Percentiles rank a stretch among this genome's conserved stretches.
Conservation (phyloP, 2,329 filamentous ascomycete species). For the Pyrenochaeta sp. region DNA sequence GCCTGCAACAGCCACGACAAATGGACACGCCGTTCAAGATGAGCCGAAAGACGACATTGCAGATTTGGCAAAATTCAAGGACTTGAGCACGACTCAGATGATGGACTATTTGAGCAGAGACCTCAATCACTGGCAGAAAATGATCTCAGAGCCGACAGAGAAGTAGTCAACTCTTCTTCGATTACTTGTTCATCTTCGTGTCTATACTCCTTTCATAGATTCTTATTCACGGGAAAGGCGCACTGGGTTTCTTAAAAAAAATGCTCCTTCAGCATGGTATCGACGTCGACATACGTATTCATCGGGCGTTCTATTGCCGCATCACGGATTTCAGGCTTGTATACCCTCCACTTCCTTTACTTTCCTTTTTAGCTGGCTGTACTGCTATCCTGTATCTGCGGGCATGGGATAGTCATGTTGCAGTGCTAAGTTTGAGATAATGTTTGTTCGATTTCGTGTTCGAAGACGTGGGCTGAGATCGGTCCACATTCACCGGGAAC, state of each 20-base stretch:
- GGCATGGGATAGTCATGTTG: too few species aligned
- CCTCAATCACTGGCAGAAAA: constrained; percentile 83
- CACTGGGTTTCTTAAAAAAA: constrained; percentile 1
- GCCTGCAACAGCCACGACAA: constrained; percentile 22
- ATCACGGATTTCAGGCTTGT: constrained; percentile 18
- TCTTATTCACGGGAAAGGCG: constrained; percentile 6
- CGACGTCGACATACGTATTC: not conserved
- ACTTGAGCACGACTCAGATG: constrained; percentile 83
- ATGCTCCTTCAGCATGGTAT: constrained; percentile 1
- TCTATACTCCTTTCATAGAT: not conserved
- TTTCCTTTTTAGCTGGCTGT: not conserved
- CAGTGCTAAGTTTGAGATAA: too few species aligned
- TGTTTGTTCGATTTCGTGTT: too few species aligned
- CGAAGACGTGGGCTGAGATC: too few species aligned
- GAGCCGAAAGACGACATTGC: constrained; percentile 53
- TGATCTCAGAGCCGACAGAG: constrained; percentile 39
- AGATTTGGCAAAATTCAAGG: constrained; percentile 65
- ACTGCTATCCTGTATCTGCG: too few species aligned
- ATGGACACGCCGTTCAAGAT: constrained; percentile 26
- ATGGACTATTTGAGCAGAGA: constrained; percentile 85
- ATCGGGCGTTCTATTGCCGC: constrained; percentile 25
- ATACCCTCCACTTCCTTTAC: constrained; percentile 43
- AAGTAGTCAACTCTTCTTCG: constrained; percentile 23
- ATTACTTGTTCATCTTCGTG: not conserved
- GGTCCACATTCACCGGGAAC: too few species aligned